Evolutionary conservation across 1,284 basidiomycete genomes (phyloP), one percentile per base, ranked within the genome.

Genomic region (Rhizoctonia solani): DNA sequence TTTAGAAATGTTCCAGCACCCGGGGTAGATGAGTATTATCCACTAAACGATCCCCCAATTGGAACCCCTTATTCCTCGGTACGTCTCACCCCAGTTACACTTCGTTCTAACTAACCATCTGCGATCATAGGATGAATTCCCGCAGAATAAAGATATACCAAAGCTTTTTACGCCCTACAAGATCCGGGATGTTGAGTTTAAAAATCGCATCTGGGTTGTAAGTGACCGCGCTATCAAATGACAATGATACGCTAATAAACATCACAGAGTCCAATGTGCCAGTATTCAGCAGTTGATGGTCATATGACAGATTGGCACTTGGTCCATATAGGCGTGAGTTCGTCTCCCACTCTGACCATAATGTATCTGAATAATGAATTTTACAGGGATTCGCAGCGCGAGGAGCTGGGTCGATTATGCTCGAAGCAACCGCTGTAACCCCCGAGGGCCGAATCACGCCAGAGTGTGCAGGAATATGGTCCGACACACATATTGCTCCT

Each of bases 361-460:
- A 21, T 19, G 11, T 21, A 19, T 46, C n/a, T 46, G 9, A 46
- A 39, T 39, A 8, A 39, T 39, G 8, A 16, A 8, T 39, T 8
- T 67, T 69, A 58, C 69, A 71, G 54, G 56, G 77, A 49, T 76
- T 79, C 73, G 77, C 78, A 6, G 73, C 77, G 69, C 68, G 79
- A 44, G 75, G 79, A 27, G 83, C 83, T 25, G 87, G 85, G 3
- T 84, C 81, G 2, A 84, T 90, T 69, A 83, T 81, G 72, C 79
- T 90, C 56, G 89, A 91, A 76, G 87, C 88, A 1, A 86, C 87
- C 0, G 81, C 85, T 2, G 87, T 93, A 14, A 78, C 87, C 0
- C 87, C 92, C 0, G 89, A 93, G 75, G 92, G 91, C 1, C 83
- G 92, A 34, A 88, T 90, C 70, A 83, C 87, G 0, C 87, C 88